Evolutionary conservation across 331 rosid species (phyloP), one percentile per base, ranked within the genome.

Genomic region (Malus hybrid): DNA sequence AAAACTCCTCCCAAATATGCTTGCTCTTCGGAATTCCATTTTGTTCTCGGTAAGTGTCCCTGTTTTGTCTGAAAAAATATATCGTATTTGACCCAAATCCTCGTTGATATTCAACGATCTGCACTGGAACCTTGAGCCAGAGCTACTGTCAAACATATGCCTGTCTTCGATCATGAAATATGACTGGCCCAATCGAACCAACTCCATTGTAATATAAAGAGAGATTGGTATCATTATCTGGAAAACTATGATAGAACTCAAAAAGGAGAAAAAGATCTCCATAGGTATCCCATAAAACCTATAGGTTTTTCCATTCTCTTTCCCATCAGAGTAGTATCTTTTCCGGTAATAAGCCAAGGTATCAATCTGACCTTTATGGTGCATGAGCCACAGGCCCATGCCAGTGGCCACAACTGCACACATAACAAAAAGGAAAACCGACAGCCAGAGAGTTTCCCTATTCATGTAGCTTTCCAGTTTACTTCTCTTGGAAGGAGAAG

Each of bases 211-310:
- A 77, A 93, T 93, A 81, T 93, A 93, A 61, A 93, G 95, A 64
- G 98, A 90, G 80, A 93, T 93, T 6, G 98, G 98, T 83, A 93
- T 93, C 98, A 93, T 93, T 48, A 93, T 93, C 89, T 93, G 98
- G 80, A 93, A 93, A 83, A 93, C 96, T 71, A 93, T 93, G 54
- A 93, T 68, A 73, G 98, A 90, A 81, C 96, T 93, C 89, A 93
- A 77, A 79, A 93, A 93, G 74, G 98, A 89, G 86, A 93, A 88
- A 86, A 93, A 87, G 6, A 86, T 85, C 66, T 93, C 98, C 96
- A 89, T 83, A 1, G 93, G 93, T 67, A 90, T 85, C 78, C 96
- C 96, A 86, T 90, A 90, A 81, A 82, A 93, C 76, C 84, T 89
- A 57, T 86, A 89, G 74, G 46, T 85, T 81, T 83, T 87, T 63